Base-by-base conservation (phyloP, 345 rosid species). In the Arabidopsis suecica region DNA sequence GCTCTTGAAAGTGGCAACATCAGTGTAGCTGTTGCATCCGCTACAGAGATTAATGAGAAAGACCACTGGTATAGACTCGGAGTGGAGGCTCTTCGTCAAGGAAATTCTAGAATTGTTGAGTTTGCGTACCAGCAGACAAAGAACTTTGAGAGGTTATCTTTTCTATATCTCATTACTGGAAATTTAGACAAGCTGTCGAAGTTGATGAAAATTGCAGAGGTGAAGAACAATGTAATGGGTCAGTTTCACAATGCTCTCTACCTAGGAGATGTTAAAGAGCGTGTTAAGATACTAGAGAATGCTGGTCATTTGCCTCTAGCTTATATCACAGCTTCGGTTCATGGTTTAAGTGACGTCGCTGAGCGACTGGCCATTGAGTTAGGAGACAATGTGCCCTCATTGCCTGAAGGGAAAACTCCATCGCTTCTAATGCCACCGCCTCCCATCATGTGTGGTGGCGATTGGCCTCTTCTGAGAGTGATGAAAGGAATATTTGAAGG, bases 31-130 rank as follows among this genome's bases (percentile, higher is more conserved):
- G 97, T 92, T 73, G 96, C 96, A 59, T 87, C 98, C 18, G 97
- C 97, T 11, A 92, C 91, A 78, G 94, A 88, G 83, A 92, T 92
- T 69, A 93, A 92, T 45, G 96, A 92, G 82, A 92, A 88, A 74
- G 97, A 90, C 71, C 92, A 92, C 80, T 92, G 96, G 97, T 90
- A 92, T 58, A 83, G 91, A 58, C 69, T 92, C 61, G 97, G 97
- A 22, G 97, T 92, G 72, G 97, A 92, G 84, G 97, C 97, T 59
- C 97, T 92, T 79, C 93, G 97, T 54, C 98, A 93, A 75, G 98
- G 98, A 40, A 90, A 93, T 82, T 83, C 96, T 0, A 86, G 91
- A 54, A 91, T 91, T 61, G 96, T 90, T 73, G 97, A 92, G 74
- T 92, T 90, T 79, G 94, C 98, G 11, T 93, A 93, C 75, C 98